phyloP scores from a whole-genome alignment of 1,284 basidiomycete genomes.

The Inonotus obliquus region DNA sequence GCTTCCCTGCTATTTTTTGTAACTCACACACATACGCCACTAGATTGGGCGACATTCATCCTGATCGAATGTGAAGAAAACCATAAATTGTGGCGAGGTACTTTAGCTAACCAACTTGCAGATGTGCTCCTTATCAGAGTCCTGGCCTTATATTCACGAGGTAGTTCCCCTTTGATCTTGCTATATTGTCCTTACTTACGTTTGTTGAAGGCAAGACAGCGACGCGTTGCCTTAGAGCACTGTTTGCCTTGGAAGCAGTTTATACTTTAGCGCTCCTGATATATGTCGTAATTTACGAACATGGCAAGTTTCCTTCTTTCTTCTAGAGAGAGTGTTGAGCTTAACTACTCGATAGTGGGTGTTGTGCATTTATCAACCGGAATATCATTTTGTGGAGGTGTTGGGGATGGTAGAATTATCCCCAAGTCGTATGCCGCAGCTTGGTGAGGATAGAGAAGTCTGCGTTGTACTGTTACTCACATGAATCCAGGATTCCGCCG shows the following conservation, averaged over 20 bases:
- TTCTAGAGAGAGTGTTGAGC: neutral
- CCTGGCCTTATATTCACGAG: slow-evolving; percentile 5
- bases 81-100: neutral
- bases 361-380: neutral
- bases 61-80: neutral
- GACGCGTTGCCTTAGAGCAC: neutral
- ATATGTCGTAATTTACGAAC: neutral
- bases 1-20: neutral
- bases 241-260: neutral
- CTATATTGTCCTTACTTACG: neutral
- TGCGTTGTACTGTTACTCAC: too few relatives aligned
- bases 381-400: neutral
- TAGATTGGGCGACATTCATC: slow-evolving; percentile 1
- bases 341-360: neutral
- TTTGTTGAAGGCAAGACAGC: neutral
- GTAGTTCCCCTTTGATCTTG: neutral
- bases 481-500: neutral
- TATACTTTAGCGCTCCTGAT: neutral
- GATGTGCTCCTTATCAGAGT: slow-evolving; percentile 11
- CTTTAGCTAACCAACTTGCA: neutral
- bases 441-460: neutral
- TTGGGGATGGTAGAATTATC: neutral
- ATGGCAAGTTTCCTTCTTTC: neutral
- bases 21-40: neutral
- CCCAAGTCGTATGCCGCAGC: neutral